Evolutionary conservation across 2,329 filamentous ascomycete species (phyloP), one percentile per base, ranked within the genome.

Genomic region (Fusarium burgessii): DNA sequence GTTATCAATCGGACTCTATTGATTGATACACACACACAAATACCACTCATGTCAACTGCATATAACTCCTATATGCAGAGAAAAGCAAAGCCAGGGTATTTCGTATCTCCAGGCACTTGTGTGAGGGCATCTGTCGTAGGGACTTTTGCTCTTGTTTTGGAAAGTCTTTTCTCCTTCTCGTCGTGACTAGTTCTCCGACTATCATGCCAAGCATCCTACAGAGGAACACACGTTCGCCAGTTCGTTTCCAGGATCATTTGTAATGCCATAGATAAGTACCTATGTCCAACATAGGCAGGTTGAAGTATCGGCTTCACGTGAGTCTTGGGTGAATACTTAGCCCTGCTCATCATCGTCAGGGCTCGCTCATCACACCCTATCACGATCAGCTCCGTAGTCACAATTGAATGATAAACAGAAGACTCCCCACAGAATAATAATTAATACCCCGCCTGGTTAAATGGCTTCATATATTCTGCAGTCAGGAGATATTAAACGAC

Each of bases 121-220:
- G 56, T 54, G 43, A 46, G 17, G 25, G 17, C 41, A 13, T 29
- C 33, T 66, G 36, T 56, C 38, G 38, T 38, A 15, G 64, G 64
- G 41, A 66, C 56, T 67, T 68, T 67, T 67, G 62, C 49, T 42
- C 15, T 25, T 50, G 41, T 50, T 9, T 35, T 42, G 50, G 23
- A 67, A 43, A 56, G 14, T 50, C 63, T 67, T 62, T 38, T 20
- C 63, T 67, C 64, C 64, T 67, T 67, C 64, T 67, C 38, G 43
- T 67, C 57, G 18, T 45, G 64, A 62, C 64, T 67, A 67, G 64
- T 62, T 54, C 57, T 49, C 64, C 40, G 63, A 42, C 40, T 47
- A 36, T 35, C 25, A 43, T 56, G 64, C 50, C 64, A 47, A 68
- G 65, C 29, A 51, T 42, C 36, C 25, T 23, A 12, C 29, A 13